These are phyloP conservation scores for Populus alba DNA, from an alignment of 345 rosid species.

Conservation along the genomic window DNA sequence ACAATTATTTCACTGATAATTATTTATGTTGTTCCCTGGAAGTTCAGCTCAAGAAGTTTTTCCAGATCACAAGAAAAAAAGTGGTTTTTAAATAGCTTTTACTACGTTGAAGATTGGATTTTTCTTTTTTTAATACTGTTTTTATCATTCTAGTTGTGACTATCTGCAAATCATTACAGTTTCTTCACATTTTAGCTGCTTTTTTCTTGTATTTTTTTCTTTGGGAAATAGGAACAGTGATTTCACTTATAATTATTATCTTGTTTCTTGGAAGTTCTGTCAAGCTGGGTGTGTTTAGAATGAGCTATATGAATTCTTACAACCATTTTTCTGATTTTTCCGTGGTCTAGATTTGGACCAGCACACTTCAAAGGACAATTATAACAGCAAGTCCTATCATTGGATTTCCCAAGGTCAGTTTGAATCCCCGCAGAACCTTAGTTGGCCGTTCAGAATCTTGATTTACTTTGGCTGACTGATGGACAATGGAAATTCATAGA, in stretches of 20 bases:
- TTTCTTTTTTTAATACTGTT: too few species aligned
- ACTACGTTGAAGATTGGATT: too few species aligned
- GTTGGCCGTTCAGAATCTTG: background rate
- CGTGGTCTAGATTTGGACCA: slow-evolving; percentile 80
- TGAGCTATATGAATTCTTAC: background rate
- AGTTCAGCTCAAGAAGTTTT: too few species aligned
- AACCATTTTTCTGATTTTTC: background rate
- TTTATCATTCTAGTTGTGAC: background rate
- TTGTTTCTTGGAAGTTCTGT: background rate
- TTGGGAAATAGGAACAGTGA: background rate
- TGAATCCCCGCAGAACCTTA: background rate
- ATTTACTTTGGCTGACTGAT: slow-evolving; percentile 2
- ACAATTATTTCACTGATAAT: too few species aligned
- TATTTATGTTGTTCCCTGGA: too few species aligned
- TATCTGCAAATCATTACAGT: background rate
- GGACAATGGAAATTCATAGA: background rate
- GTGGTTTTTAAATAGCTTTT: too few species aligned
- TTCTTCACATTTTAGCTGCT: background rate
- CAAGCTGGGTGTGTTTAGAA: background rate
- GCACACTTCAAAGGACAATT: slow-evolving; percentile 95
- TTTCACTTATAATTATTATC: background rate
- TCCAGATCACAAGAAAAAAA: too few species aligned
- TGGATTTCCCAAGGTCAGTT: slow-evolving; percentile 90
- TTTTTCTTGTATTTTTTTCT: background rate
- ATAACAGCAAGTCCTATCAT: slow-evolving; percentile 78